Percentiles rank a stretch among this genome's conserved stretches.
Evolutionary conservation across 2,329 filamentous ascomycete genomes (phyloP).

Genomic region (Diaporthe sp.): DNA sequence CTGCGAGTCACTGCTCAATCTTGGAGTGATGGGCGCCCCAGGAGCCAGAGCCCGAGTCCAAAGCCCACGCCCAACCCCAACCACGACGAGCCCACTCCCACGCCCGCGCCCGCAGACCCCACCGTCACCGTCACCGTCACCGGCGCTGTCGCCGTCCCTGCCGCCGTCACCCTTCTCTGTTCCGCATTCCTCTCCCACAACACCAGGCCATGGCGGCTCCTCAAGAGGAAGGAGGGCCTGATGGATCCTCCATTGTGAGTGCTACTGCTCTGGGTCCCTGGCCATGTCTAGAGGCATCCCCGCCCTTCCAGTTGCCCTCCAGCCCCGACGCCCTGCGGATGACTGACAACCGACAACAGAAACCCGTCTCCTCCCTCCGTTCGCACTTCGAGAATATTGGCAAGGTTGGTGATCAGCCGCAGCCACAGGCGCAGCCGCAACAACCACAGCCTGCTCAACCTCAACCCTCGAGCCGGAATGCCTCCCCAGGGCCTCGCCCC

Average conservation of each 20-base stretch:
- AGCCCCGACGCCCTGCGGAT: constrained; percentile 5
- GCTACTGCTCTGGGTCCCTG: not conserved
- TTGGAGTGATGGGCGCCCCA: constrained; percentile 41
- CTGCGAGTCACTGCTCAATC: constrained; percentile 40
- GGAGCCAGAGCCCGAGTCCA: constrained; percentile 35
- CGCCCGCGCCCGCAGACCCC: constrained; percentile 44
- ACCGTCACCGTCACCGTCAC: constrained; percentile 43
- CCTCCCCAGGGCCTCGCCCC: constrained; percentile 56
- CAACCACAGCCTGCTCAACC: constrained; percentile 51
- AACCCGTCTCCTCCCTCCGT: constrained; percentile 84
- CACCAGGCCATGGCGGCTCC: constrained; percentile 40
- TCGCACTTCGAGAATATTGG: constrained; percentile 87
- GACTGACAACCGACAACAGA: constrained; percentile 62
- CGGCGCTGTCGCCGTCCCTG: constrained; percentile 1
- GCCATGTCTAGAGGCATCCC: not conserved
- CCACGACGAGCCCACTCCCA: constrained; percentile 21
- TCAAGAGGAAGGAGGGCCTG: constrained; percentile 63
- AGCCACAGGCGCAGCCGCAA: constrained; percentile 44
- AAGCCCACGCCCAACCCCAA: constrained; percentile 10
- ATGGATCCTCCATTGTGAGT: constrained; percentile 82
- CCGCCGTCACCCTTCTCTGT: constrained; percentile 25
- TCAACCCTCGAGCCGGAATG: constrained; percentile 51
- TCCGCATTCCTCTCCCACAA: constrained; percentile 31
- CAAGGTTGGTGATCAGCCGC: constrained; percentile 58
- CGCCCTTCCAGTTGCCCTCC: constrained; percentile 41